Conservation (phyloP, 1,284 basidiomycete species). For the Microbotryum lychnidis-dioicae region DNA sequence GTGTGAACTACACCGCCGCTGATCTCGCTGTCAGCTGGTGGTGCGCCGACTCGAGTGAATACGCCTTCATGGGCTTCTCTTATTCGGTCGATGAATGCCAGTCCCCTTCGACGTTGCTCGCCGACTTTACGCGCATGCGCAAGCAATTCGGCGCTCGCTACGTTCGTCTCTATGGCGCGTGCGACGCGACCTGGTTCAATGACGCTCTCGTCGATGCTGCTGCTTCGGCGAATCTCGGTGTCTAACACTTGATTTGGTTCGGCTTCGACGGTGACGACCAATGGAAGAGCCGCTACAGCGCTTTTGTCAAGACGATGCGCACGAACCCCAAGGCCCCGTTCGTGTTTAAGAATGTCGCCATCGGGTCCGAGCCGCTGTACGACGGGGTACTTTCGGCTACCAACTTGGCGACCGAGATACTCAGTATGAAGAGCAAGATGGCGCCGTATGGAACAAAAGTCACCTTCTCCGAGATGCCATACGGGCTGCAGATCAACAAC, state of each 20-base stretch:
- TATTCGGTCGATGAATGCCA: conserved; percentile 11
- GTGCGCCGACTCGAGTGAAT: conserved; percentile 11
- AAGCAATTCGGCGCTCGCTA: conserved; percentile 57
- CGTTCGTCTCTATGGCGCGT: conserved; percentile 60
- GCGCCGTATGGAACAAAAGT: conserved; percentile 50
- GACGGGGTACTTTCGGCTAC: conserved; percentile 51
- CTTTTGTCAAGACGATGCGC: conserved; percentile 51
- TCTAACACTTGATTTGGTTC: conserved; percentile 63
- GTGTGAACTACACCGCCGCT: neutral
- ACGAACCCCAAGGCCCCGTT: conserved; percentile 57
- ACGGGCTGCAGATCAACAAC: conserved; percentile 49
- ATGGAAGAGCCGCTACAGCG: conserved; percentile 53
- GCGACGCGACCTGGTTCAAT: conserved; percentile 45
- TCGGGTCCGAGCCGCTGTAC: conserved; percentile 66
- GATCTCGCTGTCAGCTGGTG: conserved; percentile 2
- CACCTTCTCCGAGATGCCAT: conserved; percentile 50
- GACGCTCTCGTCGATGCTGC: conserved; percentile 63
- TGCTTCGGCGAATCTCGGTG: conserved; percentile 58
- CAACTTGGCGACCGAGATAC: conserved; percentile 54
- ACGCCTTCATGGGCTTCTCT: conserved; percentile 18
- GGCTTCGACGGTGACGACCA: conserved; percentile 49
- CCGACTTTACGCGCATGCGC: conserved; percentile 57
- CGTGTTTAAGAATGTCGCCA: conserved; percentile 58
- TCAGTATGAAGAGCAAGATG: conserved; percentile 48
- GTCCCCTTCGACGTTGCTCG: conserved; percentile 39